Evolutionary conservation across 1,284 basidiomycete species (phyloP).

Genomic region (Irpex lacteus): DNA sequence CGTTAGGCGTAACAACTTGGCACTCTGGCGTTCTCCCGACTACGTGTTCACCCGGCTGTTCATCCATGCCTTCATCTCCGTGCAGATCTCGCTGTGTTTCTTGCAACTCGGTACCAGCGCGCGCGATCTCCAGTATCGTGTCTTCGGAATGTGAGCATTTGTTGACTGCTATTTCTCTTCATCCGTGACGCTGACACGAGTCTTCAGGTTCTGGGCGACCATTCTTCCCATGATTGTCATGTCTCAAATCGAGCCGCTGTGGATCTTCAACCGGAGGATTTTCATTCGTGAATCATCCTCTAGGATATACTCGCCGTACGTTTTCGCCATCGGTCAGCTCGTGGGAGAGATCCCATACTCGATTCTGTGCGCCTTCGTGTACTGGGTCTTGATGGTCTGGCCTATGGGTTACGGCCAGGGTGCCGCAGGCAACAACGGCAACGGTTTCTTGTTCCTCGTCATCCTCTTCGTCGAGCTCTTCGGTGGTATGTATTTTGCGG

Average conservation of each 20-base stretch:
- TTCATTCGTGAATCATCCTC: slow-evolving; percentile 76
- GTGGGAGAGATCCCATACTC: slow-evolving; percentile 83
- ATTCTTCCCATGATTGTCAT: slow-evolving; percentile 78
- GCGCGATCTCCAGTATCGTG: slow-evolving; percentile 80
- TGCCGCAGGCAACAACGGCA: slow-evolving; percentile 54
- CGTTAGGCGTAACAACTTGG: slow-evolving; percentile 67
- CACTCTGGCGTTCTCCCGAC: slow-evolving; percentile 82
- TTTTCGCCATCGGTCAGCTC: slow-evolving; percentile 83
- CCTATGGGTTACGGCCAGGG: slow-evolving; percentile 75
- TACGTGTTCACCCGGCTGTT: slow-evolving; percentile 85
- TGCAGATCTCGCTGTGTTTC: slow-evolving; percentile 84
- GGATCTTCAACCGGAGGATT: slow-evolving; percentile 74
- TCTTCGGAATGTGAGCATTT: slow-evolving; percentile 63
- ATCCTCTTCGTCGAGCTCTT: slow-evolving; percentile 74
- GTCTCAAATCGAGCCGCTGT: slow-evolving; percentile 82
- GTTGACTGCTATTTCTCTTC: no score
- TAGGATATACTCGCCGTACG: slow-evolving; percentile 75
- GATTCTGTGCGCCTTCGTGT: slow-evolving; percentile 67
- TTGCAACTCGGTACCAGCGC: slow-evolving; percentile 69
- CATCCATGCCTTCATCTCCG: slow-evolving; percentile 71
- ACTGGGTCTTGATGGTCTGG: slow-evolving; percentile 78
- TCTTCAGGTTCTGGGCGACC: slow-evolving; percentile 59
- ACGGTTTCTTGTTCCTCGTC: slow-evolving; percentile 75
- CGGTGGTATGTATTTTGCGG: slow-evolving; percentile 31
- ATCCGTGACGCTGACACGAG: slow-evolving; percentile 19